Base-by-base conservation (phyloP, 2,329 filamentous ascomycete species). In the Huntiella moniliformis region DNA sequence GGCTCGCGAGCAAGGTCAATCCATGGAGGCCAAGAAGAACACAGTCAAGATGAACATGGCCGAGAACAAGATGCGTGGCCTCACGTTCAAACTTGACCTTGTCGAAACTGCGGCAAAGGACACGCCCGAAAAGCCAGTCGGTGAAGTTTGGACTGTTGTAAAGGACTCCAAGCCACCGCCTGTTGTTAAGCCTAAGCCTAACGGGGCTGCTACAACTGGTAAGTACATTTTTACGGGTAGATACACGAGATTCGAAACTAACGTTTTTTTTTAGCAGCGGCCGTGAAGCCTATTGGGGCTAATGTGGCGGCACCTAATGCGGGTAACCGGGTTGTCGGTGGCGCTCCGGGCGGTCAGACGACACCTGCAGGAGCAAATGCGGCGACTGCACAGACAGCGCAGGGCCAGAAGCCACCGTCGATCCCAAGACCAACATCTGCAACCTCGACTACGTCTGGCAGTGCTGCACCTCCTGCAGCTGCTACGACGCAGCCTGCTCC, bases 21-120 rank as follows among this genome's bases (percentile, higher is more conserved):
- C 80, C 51, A 71, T 91, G 63, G 76, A 78, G 38, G 74, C 77
- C 33, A 87, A 87, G 64, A 84, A 83, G 58, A 74, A 73, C 45
- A 74, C 74, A 2, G 65, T 83, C 42, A 82, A 81, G 52, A 68
- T 88, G 52, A 88, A 85, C 57, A 82, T 92, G 75, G 67, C 77
- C 4, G 79, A 88, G 53, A 82, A 79, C 54, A 76, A 79, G 57
- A 63, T 70, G 40, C 74, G 71, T 51, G 63, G 65, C 6, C 74
- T 77, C 0, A 68, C 69, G 43, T 82, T 79, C 4, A 92, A 91
- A 63, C 63, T 92, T 31, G 71, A 73, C 1, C 74, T 91, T 1
- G 82, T 96, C 3, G 73, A 86, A 56, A 82, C 76, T 40, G 87
- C 88, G 10, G 85, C 81, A 0, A 71, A 70, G n/a, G 81, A 93